These are phyloP conservation scores for Penicillium concentricum DNA, from an alignment of 2,329 filamentous ascomycete species.

Conservation along the genomic window DNA sequence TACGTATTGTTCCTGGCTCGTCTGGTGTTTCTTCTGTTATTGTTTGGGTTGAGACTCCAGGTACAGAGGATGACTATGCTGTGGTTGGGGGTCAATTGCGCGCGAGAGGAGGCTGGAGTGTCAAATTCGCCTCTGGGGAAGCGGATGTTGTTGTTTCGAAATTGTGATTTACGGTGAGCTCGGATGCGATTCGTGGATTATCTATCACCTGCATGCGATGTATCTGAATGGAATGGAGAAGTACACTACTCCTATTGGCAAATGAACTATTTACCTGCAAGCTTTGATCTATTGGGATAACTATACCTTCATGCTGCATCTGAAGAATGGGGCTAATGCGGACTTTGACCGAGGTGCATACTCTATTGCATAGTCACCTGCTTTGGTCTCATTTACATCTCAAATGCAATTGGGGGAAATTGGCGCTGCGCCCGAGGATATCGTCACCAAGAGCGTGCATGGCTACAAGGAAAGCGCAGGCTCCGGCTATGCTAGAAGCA, in stretches of 20 bases:
- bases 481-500: slow-evolving; percentile 27
- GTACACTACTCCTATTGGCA: slow-evolving; percentile 30
- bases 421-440: background rate
- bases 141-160: background rate
- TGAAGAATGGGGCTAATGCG: background rate
- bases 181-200: background rate
- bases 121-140: background rate
- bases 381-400: background rate
- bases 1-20: background rate
- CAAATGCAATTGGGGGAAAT: background rate
- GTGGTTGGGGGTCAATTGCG: background rate
- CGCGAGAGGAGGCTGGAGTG: background rate
- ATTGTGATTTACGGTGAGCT: background rate
- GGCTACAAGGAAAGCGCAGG: slow-evolving; percentile 25
- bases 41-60: background rate
- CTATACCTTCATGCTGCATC: background rate
- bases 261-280: slow-evolving; percentile 47
- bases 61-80: background rate
- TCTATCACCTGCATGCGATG: too few species aligned
- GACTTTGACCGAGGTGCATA: background rate
- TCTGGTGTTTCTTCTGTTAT: background rate
- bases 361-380: background rate
- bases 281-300: background rate
- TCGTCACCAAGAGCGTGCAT: slow-evolving; percentile 20
- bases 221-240: background rate